phyloP scores from a whole-genome alignment of 2,329 filamentous ascomycete species.

The Thyridium curvatum region DNA sequence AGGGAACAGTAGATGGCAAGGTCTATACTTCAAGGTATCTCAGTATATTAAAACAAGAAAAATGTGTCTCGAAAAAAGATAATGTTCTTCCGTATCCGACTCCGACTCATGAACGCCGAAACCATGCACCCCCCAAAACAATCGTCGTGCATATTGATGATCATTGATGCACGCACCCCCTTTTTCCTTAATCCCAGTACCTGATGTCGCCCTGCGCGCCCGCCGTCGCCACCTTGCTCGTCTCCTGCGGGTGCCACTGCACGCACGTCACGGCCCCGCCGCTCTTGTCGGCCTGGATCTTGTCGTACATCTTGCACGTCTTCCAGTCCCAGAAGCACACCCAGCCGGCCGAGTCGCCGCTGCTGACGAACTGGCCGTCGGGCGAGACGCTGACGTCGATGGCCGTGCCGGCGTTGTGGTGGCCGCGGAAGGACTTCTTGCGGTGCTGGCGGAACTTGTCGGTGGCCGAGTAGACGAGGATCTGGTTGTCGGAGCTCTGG shows the following conservation, averaged over 20 bases:
- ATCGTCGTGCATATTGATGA: background rate
- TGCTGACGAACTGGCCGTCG: constrained; percentile 85
- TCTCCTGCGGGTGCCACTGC: constrained; percentile 97
- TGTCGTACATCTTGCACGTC: constrained; percentile 98
- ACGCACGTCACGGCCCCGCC: constrained; percentile 79
- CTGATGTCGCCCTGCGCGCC: constrained; percentile 84
- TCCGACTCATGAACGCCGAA: too few relatives aligned
- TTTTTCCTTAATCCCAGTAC: constrained; percentile 77
- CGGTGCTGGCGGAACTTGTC: constrained; percentile 97
- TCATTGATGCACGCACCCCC: too few relatives aligned
- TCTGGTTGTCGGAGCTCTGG: constrained; percentile 91
- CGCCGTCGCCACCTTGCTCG: constrained; percentile 85
- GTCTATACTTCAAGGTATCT: too few relatives aligned
- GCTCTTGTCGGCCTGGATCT: constrained; percentile 79
- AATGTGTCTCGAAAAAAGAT: too few relatives aligned
- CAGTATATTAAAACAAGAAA: too few relatives aligned
- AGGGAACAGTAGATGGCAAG: too few relatives aligned
- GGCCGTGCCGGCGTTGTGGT: constrained; percentile 91
- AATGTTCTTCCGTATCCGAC: too few relatives aligned
- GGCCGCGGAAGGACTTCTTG: constrained; percentile 93
- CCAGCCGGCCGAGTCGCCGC: constrained; percentile 81
- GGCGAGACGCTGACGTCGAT: constrained; percentile 85
- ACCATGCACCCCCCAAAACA: background rate
- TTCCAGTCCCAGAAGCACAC: constrained; percentile 99
- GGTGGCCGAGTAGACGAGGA: constrained; percentile 88